phyloP scores from a whole-genome alignment of 352 stramenopile species.

The Phytophthora multivora region DNA sequence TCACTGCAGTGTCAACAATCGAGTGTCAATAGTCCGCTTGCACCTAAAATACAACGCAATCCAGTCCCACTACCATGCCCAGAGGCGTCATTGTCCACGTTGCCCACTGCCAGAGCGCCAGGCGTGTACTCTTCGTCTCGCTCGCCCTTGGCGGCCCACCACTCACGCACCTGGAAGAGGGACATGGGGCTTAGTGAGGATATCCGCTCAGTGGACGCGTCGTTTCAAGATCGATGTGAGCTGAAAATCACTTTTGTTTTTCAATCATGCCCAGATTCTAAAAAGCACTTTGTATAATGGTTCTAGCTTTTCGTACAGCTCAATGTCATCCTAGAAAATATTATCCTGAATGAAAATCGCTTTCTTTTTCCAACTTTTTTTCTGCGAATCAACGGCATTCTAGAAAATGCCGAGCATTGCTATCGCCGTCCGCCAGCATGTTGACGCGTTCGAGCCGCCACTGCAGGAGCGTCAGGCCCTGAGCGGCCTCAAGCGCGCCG shows the following conservation, averaged over 20 bases:
- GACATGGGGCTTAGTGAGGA: slow-evolving; percentile 60
- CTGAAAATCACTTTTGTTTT: too few relatives aligned
- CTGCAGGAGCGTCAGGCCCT: slow-evolving; percentile 35
- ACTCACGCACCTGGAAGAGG: slow-evolving; percentile 91
- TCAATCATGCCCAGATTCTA: too few relatives aligned
- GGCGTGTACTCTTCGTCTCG: slow-evolving; percentile 82
- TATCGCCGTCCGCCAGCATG: slow-evolving; percentile 42
- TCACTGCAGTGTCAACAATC: slow-evolving; percentile 40
- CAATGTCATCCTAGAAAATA: too few relatives aligned
- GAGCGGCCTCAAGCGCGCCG: slow-evolving; percentile 18
- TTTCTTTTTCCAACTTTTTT: slow-evolving; percentile 1
- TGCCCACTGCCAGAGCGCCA: slow-evolving; percentile 77
- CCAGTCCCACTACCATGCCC: slow-evolving; percentile 29
- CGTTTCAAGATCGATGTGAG: slow-evolving; percentile 26
- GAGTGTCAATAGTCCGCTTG: neutral
- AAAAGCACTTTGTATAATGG: too few relatives aligned
- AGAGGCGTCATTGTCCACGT: slow-evolving; percentile 85
- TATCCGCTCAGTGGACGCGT: slow-evolving; percentile 27
- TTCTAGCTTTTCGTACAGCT: too few relatives aligned
- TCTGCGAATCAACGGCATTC: slow-evolving; percentile 23
- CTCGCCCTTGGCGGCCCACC: slow-evolving; percentile 82
- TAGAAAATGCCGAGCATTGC: slow-evolving; percentile 18
- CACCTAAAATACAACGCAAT: too few relatives aligned
- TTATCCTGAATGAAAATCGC: too few relatives aligned
- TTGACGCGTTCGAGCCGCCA: slow-evolving; percentile 53